phyloP scores from a whole-genome alignment of 306 rosid species.

The Parietaria judaica region DNA sequence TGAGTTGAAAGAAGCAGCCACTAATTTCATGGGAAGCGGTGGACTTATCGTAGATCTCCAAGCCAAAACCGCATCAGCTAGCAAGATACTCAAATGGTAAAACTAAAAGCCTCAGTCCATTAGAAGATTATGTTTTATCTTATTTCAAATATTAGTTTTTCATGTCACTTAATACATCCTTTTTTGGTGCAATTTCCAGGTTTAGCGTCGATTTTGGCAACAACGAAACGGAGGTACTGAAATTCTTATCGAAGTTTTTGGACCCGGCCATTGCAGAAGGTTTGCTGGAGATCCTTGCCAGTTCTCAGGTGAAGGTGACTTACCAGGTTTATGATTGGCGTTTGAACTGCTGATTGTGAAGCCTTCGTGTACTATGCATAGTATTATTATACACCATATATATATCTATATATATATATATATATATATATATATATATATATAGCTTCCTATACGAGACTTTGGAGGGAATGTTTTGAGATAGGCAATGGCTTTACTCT shows the following conservation, averaged over 20 bases:
- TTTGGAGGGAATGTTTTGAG: slow-evolving; percentile 1
- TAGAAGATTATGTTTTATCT: neutral
- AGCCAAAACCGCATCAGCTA: slow-evolving; percentile 42
- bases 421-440: neutral
- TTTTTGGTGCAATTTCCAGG: slow-evolving; percentile 31
- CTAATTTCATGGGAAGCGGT: slow-evolving; percentile 55
- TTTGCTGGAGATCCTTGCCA: slow-evolving; percentile 61
- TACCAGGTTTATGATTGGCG: slow-evolving; percentile 86
- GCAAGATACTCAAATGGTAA: slow-evolving; percentile 76
- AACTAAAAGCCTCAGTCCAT: slow-evolving; percentile 12
- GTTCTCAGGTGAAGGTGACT: slow-evolving; percentile 65
- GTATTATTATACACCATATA: slow-evolving; percentile 4
- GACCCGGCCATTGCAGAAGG: slow-evolving; percentile 55
- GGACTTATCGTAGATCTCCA: slow-evolving; percentile 49
- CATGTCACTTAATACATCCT: neutral
- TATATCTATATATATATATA: too few species aligned
- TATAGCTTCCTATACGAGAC: slow-evolving; percentile 13
- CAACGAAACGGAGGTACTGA: slow-evolving; percentile 70
- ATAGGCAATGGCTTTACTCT: slow-evolving; percentile 14
- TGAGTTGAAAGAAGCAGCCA: slow-evolving; percentile 68
- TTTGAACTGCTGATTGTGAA: slow-evolving; percentile 43
- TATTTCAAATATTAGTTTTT: neutral
- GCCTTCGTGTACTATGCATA: slow-evolving; percentile 11
- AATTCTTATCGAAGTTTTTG: slow-evolving; percentile 73
- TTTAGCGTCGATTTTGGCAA: slow-evolving; percentile 81